phyloP scores from a whole-genome alignment of 1,284 basidiomycete species.

The Anthracocystis panici-leucophaei region DNA sequence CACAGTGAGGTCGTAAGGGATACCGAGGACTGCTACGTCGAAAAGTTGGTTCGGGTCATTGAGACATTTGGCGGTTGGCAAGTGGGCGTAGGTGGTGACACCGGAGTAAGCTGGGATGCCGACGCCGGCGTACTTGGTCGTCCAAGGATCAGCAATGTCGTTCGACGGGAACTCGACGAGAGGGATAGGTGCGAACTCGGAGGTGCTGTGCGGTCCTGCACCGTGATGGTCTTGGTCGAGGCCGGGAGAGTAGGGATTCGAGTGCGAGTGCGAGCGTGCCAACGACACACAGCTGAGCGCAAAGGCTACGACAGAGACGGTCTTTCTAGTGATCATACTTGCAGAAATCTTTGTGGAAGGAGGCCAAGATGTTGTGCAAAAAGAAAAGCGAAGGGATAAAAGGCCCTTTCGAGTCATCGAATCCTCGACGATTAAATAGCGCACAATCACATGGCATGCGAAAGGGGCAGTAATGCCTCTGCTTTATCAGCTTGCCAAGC shows the following conservation, averaged over 20 bases:
- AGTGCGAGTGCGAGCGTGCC: conserved; percentile 23
- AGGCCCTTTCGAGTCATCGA: too few species aligned
- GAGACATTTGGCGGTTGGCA: conserved; percentile 41
- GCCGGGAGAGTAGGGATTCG: conserved; percentile 29
- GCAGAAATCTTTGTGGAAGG: not conserved
- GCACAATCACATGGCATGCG: not conserved
- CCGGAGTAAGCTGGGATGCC: conserved; percentile 39
- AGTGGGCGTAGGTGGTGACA: conserved; percentile 53
- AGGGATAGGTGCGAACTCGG: conserved; percentile 38
- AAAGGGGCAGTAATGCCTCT: conserved; percentile 9
- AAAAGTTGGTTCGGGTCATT: conserved; percentile 32
- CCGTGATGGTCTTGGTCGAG: conserved; percentile 48
- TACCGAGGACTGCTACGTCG: conserved; percentile 56
- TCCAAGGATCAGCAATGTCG: conserved; percentile 46
- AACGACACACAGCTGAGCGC: conserved; percentile 8
- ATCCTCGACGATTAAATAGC: not conserved
- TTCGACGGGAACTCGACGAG: conserved; percentile 45
- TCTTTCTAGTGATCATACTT: conserved; percentile 21
- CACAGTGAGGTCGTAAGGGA: conserved; percentile 52
- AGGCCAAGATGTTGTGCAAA: not conserved
- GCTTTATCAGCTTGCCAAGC: not conserved
- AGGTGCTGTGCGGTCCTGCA: conserved; percentile 34
- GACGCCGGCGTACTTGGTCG: conserved; percentile 41
- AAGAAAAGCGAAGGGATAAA: not conserved
- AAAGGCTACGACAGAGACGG: conserved; percentile 1